phyloP scores from a whole-genome alignment of 371 early-diverging fungal genomes.

The Mortierella sp. region DNA sequence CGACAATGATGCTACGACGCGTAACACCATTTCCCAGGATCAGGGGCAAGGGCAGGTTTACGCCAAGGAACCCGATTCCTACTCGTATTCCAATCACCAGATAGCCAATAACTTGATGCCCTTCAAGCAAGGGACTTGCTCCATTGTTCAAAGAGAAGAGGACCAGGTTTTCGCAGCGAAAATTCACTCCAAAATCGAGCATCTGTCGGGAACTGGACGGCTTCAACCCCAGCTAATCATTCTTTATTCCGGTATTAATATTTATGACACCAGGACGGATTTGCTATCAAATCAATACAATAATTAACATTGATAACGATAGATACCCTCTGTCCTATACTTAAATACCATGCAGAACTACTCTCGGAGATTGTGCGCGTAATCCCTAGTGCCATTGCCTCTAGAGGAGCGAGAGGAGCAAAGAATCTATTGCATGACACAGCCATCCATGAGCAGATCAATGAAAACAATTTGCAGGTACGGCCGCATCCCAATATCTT shows the following conservation, averaged over 20 bases:
- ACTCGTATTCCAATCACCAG: no score
- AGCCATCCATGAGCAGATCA: background rate
- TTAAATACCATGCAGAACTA: conserved; percentile 42
- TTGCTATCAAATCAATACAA: background rate
- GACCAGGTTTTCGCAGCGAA: background rate
- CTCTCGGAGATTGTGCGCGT: conserved; percentile 38
- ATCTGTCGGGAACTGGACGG: conserved; percentile 13
- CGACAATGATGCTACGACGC: background rate
- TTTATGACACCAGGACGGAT: background rate
- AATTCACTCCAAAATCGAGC: conserved; percentile 14
- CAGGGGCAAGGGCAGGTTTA: background rate
- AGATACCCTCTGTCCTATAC: conserved; percentile 43
- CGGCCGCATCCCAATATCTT: conserved; percentile 1
- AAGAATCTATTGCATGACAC: background rate
- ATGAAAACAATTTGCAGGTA: background rate
- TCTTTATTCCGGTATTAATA: conserved; percentile 31
- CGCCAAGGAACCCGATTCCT: no score
- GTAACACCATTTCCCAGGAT: no score
- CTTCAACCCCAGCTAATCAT: conserved; percentile 17
- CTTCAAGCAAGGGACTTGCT: background rate
- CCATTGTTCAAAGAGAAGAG: no score
- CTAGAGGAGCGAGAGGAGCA: background rate
- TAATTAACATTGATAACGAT: background rate
- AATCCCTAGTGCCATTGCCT: conserved; percentile 13
- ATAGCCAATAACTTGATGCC: no score